These are phyloP conservation scores for Suhomyces taliae DNA, from an alignment of 1,139 yeast species.

Conservation along the genomic window DNA sequence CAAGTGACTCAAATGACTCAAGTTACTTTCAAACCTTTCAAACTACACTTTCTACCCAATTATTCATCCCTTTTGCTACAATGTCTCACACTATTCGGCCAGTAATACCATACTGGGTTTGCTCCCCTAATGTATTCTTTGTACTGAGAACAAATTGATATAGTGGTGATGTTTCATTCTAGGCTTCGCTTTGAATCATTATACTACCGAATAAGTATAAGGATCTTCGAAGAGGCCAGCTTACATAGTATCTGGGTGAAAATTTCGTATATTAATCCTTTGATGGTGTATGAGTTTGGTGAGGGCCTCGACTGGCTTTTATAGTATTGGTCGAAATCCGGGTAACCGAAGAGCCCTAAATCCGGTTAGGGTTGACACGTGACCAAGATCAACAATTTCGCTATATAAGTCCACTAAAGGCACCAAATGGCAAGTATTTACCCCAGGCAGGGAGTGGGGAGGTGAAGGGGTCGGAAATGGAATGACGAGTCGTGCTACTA, in stretches of 20 bases:
- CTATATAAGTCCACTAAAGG: too few relatives aligned
- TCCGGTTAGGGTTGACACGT: constrained; percentile 5
- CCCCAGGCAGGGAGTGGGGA: background rate
- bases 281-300: background rate
- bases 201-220: constrained; percentile 52
- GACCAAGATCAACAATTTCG: background rate
- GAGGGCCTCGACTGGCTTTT: background rate
- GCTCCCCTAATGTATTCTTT: constrained; percentile 17
- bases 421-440: too few relatives aligned
- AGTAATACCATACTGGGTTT: constrained; percentile 21
- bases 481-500: too few relatives aligned
- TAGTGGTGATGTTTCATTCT: constrained; percentile 36
- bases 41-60: background rate
- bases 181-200: constrained; percentile 73
- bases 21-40: too few relatives aligned
- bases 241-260: constrained; percentile 1
- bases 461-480: too few relatives aligned
- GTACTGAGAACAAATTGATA: constrained; percentile 25
- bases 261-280: constrained; percentile 6
- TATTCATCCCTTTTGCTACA: background rate
- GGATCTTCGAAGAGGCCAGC: constrained; percentile 72
- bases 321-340: constrained; percentile 3
- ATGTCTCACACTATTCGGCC: constrained; percentile 33
- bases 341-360: constrained; percentile 7
- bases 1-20: too few relatives aligned